Evolutionary conservation across 2,329 filamentous ascomycete species (phyloP).

Genomic region (Lachnellula cervina): DNA sequence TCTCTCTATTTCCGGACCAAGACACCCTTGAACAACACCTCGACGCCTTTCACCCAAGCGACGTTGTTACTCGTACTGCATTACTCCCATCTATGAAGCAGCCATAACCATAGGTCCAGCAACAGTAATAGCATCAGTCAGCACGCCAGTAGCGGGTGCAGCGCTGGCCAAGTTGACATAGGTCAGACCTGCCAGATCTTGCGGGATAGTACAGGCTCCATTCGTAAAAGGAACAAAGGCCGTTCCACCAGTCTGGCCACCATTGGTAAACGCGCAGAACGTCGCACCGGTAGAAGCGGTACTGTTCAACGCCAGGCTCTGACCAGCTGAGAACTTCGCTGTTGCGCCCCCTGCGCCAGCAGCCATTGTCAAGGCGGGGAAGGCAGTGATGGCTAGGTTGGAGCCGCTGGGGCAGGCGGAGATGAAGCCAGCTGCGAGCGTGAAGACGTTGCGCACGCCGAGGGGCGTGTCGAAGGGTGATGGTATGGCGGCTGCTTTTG

Average conservation of each 20-base stretch:
- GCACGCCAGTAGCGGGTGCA: slow-evolving; percentile 44
- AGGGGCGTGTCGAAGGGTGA: slow-evolving; percentile 68
- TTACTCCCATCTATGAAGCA: slow-evolving; percentile 21
- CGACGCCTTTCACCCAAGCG: neutral
- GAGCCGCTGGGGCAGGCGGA: slow-evolving; percentile 60
- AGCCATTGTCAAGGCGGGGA: slow-evolving; percentile 56
- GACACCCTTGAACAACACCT: no score
- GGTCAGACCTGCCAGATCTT: slow-evolving; percentile 56
- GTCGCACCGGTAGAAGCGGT: slow-evolving; percentile 48
- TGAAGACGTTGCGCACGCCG: slow-evolving; percentile 64
- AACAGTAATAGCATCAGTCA: slow-evolving; percentile 60
- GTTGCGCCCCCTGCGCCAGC: slow-evolving; percentile 37
- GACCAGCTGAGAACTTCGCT: slow-evolving; percentile 36
- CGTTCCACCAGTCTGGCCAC: slow-evolving; percentile 51
- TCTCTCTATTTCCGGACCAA: neutral
- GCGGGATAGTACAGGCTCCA: slow-evolving; percentile 55
- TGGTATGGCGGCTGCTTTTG: slow-evolving; percentile 55
- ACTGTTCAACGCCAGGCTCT: slow-evolving; percentile 41
- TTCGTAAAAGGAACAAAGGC: slow-evolving; percentile 54
- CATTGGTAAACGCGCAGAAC: slow-evolving; percentile 65
- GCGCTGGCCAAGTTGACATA: slow-evolving; percentile 62
- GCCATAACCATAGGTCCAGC: slow-evolving; percentile 58
- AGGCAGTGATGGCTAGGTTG: slow-evolving; percentile 57
- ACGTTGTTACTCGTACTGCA: neutral
- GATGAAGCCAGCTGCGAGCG: slow-evolving; percentile 70